Evolutionary conservation across 176 grass and related monocot genomes (phyloP).

Genomic region (Oryza rufipogon): DNA sequence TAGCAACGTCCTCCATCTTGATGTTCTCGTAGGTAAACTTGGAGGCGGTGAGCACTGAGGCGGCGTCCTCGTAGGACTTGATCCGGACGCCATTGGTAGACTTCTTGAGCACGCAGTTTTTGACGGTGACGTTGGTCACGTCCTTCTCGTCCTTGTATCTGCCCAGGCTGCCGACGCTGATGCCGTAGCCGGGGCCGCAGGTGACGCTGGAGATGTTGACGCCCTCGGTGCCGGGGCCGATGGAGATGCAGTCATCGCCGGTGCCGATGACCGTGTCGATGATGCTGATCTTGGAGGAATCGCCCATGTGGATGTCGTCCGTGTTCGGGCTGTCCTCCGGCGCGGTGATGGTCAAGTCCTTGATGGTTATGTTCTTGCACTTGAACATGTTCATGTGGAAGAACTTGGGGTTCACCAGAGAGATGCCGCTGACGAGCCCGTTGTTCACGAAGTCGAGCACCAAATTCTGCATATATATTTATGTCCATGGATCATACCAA

Average conservation of each 20-base stretch:
- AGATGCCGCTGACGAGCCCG: conserved; percentile 39
- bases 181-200: conserved; percentile 75
- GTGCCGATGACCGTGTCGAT: conserved; percentile 43
- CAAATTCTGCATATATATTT: conserved; percentile 23
- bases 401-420: conserved; percentile 56
- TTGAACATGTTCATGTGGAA: conserved; percentile 67
- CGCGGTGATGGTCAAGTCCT: conserved; percentile 48
- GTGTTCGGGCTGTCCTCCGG: conserved; percentile 61
- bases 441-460: conserved; percentile 53
- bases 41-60: conserved; percentile 21
- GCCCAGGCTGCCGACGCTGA: conserved; percentile 67
- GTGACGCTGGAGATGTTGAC: conserved; percentile 54
- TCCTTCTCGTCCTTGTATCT: conserved; percentile 72
- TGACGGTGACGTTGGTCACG: conserved; percentile 55
- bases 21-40: conserved; percentile 61
- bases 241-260: conserved; percentile 76
- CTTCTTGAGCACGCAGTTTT: conserved; percentile 56
- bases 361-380: conserved; percentile 43
- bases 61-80: conserved; percentile 60
- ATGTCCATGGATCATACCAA: neutral
- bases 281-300: conserved; percentile 55
- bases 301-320: conserved; percentile 62
- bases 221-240: conserved; percentile 42
- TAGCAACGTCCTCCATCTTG: conserved; percentile 52
- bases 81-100: conserved; percentile 62